Conservation (phyloP, 805 yeast genomes). For the Nakazawaea wickerhamii region DNA sequence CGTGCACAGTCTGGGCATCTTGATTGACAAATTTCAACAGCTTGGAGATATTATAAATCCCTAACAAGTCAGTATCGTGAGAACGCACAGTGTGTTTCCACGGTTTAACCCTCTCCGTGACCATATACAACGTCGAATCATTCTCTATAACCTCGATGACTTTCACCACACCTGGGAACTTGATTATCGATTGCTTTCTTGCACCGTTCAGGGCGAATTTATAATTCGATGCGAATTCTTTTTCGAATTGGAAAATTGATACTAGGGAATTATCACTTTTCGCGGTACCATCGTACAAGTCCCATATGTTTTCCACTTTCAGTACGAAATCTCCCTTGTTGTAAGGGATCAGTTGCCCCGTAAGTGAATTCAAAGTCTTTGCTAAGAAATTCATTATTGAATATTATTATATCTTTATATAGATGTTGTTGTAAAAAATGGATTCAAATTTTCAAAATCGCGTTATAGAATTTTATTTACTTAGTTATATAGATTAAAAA, state of each 20-base stretch:
- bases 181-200: slow-evolving; percentile 46
- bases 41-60: slow-evolving; percentile 49
- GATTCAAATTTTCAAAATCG: neutral
- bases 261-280: slow-evolving; percentile 46
- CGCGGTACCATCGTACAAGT: slow-evolving; percentile 51
- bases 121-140: slow-evolving; percentile 50
- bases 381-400: slow-evolving; percentile 60
- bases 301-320: slow-evolving; percentile 48
- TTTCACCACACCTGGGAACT: slow-evolving; percentile 64
- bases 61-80: slow-evolving; percentile 38
- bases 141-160: slow-evolving; percentile 60
- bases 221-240: slow-evolving; percentile 28
- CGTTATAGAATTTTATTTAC: neutral
- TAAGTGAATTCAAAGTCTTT: slow-evolving; percentile 51
- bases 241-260: slow-evolving; percentile 62
- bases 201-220: slow-evolving; percentile 40
- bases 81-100: slow-evolving; percentile 30
- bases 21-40: slow-evolving; percentile 54
- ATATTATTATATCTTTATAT: neutral
- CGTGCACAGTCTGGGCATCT: slow-evolving; percentile 58
- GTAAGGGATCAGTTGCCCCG: slow-evolving; percentile 57
- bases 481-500: no score
- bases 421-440: neutral
- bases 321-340: slow-evolving; percentile 34
- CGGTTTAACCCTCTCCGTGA: slow-evolving; percentile 65